Conservation (phyloP, 805 yeast species). For the Saturnispora mendoncae region DNA sequence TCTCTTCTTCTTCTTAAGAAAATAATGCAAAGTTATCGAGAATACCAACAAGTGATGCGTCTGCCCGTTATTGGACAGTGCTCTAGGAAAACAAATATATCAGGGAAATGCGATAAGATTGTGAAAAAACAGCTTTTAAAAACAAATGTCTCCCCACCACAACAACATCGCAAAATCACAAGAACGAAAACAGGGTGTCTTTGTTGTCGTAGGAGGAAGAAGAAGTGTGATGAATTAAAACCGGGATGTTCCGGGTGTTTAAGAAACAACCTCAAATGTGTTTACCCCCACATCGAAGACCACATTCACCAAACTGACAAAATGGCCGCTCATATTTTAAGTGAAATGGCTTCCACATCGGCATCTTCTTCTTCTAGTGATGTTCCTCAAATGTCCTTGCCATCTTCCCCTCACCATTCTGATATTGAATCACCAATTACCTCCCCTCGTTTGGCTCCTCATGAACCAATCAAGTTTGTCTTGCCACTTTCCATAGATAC, state of each 20-base stretch:
- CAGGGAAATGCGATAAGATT: conserved; percentile 6
- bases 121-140: neutral
- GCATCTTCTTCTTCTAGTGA: neutral
- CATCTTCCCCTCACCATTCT: conserved; percentile 14
- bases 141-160: neutral
- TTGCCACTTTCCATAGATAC: conserved; percentile 9
- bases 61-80: conserved; percentile 1
- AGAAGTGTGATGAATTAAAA: conserved; percentile 31
- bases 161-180: conserved; percentile 21
- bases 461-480: conserved; percentile 8
- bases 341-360: conserved; percentile 8
- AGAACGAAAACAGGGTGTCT: conserved; percentile 33
- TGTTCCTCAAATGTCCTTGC: conserved; percentile 9
- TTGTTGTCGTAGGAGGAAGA: conserved; percentile 32
- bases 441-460: conserved; percentile 22
- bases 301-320: conserved; percentile 3
- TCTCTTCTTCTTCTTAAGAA: neutral
- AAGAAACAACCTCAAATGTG: conserved; percentile 28
- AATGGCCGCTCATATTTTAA: conserved; percentile 7
- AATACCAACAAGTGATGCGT: conserved; percentile 9
- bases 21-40: conserved; percentile 8
- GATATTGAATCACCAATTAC: conserved; percentile 22
- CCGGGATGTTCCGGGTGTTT: conserved; percentile 31
- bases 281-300: conserved; percentile 22
- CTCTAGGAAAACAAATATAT: neutral